These are phyloP conservation scores for Pseudophaeomoniella oleicola DNA, from an alignment of 2,329 filamentous ascomycete genomes.

Conservation along the genomic window DNA sequence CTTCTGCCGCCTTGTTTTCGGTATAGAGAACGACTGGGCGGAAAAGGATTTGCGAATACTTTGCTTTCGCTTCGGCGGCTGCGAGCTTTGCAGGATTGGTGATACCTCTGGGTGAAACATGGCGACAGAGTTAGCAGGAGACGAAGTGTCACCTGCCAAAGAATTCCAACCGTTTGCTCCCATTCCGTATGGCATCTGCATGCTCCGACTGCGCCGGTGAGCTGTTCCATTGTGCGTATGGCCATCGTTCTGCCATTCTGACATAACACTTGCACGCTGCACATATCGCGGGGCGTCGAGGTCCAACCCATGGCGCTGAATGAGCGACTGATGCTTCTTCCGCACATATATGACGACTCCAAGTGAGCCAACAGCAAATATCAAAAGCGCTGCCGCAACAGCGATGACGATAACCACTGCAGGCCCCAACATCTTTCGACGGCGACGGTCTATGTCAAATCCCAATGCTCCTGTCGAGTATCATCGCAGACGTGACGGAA, in stretches of 20 bases:
- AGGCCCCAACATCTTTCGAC: background rate
- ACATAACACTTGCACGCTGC: background rate
- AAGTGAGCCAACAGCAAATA: background rate
- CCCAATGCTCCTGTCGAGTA: too few species aligned
- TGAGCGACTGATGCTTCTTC: background rate
- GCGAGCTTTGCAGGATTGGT: background rate
- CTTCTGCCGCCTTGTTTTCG: conserved; percentile 18
- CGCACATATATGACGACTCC: background rate
- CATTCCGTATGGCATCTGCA: background rate
- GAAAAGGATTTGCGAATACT: conserved; percentile 9
- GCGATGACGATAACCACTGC: background rate
- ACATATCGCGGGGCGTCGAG: background rate
- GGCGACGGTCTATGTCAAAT: too few species aligned
- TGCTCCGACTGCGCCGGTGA: background rate
- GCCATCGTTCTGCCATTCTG: background rate
- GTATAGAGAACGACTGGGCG: conserved; percentile 19
- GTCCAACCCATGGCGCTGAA: background rate
- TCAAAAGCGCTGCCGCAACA: background rate
- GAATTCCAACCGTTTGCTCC: background rate
- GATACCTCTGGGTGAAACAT: background rate
- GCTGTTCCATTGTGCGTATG: background rate
- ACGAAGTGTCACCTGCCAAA: background rate
- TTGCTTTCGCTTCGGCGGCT: background rate
- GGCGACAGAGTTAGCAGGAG: background rate
- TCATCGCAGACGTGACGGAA: too few species aligned